Evolutionary conservation across 176 grass and related monocot genomes (phyloP).

Genomic region (Hordeum marinum): DNA sequence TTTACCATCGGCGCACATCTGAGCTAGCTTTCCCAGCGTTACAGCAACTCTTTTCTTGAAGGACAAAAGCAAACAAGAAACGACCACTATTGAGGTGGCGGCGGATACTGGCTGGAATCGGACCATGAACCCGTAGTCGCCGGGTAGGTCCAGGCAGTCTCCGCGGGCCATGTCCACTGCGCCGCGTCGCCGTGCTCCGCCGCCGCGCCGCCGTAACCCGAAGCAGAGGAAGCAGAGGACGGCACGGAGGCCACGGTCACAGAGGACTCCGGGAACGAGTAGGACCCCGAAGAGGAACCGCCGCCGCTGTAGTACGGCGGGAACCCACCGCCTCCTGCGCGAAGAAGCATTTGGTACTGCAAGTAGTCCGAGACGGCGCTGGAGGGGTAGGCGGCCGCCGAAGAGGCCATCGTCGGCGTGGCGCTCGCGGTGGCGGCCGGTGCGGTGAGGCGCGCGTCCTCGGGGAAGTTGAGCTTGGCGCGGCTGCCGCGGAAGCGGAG

Average conservation of each 20-base stretch:
- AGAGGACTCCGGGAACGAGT: constrained; percentile 21
- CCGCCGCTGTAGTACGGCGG: constrained; percentile 9
- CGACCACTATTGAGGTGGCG: constrained; percentile 22
- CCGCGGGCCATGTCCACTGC: constrained; percentile 26
- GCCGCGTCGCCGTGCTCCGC: neutral
- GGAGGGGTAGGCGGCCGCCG: neutral
- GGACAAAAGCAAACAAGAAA: neutral
- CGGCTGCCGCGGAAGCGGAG: constrained; percentile 85
- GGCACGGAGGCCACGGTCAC: constrained; percentile 37
- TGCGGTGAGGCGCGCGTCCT: constrained; percentile 59
- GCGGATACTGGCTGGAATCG: constrained; percentile 30
- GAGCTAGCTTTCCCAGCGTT: neutral
- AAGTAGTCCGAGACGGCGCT: constrained; percentile 18
- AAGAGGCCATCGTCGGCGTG: neutral
- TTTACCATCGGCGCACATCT: neutral
- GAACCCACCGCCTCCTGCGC: neutral
- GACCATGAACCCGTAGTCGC: constrained; percentile 31
- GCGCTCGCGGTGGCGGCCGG: neutral
- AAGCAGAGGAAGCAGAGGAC: constrained; percentile 17
- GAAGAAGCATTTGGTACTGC: constrained; percentile 51
- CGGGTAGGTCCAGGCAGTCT: constrained; percentile 26
- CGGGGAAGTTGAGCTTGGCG: constrained; percentile 98
- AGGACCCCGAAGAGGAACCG: constrained; percentile 24
- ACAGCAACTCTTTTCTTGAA: neutral
- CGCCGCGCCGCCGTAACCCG: neutral